Evolutionary conservation across 305 asterid species (phyloP), one percentile per base, ranked within the genome.

Genomic region (Fraxinus dipetala): DNA sequence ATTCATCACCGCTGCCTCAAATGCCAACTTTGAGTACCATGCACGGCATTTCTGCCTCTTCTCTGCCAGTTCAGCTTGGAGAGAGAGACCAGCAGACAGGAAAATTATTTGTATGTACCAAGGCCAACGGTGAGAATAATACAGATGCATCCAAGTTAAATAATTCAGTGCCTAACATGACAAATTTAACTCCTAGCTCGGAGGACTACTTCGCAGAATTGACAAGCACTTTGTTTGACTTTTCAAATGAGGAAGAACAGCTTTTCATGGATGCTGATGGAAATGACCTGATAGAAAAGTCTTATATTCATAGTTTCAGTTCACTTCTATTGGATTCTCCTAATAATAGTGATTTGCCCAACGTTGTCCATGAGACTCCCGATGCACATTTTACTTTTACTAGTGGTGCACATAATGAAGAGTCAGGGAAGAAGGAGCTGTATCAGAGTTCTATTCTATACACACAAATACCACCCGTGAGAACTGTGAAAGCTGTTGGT

Each of bases 281-380:
- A 67, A 83, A 86, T 59, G 92, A 86, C 61, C 22, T 82, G 26
- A 81, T 88, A 20, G 95, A 87, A 78, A 80, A 82, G 59, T 83
- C 87, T 67, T 88, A 90, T 83, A 78, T 87, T 18, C 92, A 90
- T 32, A 85, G 87, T 54, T 82, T 88, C 43, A 86, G 86, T 82
- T 85, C 91, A 9, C 89, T 91, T 80, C 80, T 94, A 63, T 80
- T 87, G 89, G 92, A 91, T 79, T 88, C 87, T 81, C 94, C 93
- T 38, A 82, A 61, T 78, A 85, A 77, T 67, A 76, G 61, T 36
- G 93, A 83, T 69, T 43, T 76, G 63, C 80, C 87, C 61, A 82
- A 72, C 78, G 73, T 78, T 9, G 85, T 81, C 79, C 35, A 70
- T 24, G 86, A 76, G 22, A 84, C 83, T 82, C 36, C 80, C 11